Conservation (phyloP, 202 grass and related monocot genomes). For the Setaria viridis region DNA sequence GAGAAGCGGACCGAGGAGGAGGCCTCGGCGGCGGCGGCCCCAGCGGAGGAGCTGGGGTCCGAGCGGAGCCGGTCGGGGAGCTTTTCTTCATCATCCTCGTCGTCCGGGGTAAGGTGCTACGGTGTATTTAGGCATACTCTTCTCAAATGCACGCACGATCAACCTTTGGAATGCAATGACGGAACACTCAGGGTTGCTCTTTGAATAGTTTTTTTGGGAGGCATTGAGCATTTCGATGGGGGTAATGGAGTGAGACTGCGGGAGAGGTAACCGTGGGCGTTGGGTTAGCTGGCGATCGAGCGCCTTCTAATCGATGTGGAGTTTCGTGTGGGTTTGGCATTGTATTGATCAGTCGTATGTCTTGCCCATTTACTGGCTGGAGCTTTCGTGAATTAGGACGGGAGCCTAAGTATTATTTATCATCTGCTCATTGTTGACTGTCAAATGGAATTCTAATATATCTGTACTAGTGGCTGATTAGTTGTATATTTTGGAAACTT, state of each 20-base stretch:
- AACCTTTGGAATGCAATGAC: neutral
- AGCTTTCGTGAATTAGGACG: neutral
- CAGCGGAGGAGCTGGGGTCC: constrained; percentile 48
- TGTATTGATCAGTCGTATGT: neutral
- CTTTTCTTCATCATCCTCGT: constrained; percentile 56
- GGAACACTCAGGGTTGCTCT: neutral
- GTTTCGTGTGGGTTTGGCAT: neutral
- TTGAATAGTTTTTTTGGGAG: neutral
- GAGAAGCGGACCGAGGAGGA: constrained; percentile 53
- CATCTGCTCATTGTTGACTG: neutral
- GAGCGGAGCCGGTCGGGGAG: constrained; percentile 55
- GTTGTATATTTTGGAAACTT: neutral
- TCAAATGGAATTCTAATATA: neutral
- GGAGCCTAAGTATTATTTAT: neutral
- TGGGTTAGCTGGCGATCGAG: neutral
- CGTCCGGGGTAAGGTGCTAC: constrained; percentile 48
- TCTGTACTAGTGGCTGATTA: neutral
- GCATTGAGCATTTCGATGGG: constrained; percentile 31
- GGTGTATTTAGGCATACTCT: neutral
- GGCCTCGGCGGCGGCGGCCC: constrained; percentile 5
- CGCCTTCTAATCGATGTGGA: neutral
- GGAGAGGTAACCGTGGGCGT: neutral
- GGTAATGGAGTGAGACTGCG: neutral
- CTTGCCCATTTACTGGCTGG: neutral
- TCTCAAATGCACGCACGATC: neutral